These are phyloP conservation scores for Vararia minispora DNA, from an alignment of 768 basidiomycete genomes.

Conservation along the genomic window DNA sequence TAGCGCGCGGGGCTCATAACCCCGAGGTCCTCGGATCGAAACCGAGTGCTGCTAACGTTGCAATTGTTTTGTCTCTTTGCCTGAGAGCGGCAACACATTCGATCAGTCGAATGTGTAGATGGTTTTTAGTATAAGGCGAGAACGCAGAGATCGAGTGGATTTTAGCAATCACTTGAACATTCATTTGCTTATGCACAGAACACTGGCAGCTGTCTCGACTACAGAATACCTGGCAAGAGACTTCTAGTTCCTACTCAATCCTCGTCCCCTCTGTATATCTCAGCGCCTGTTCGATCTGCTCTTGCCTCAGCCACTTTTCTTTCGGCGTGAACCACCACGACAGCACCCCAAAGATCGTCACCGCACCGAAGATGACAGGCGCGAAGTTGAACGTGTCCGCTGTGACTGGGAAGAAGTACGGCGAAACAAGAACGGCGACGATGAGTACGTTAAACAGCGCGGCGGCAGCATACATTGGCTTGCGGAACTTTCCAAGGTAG, in stretches of 20 bases:
- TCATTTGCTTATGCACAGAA: too few species aligned
- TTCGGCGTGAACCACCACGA: conserved; percentile 75
- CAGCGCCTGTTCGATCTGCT: conserved; percentile 45
- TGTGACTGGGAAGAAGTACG: conserved; percentile 78
- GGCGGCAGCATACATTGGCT: conserved; percentile 58
- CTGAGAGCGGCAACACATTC: too few species aligned
- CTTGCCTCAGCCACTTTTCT: conserved; percentile 68
- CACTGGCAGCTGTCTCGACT: too few species aligned
- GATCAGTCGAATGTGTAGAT: too few species aligned
- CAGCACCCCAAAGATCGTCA: conserved; percentile 66
- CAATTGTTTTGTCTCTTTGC: too few species aligned
- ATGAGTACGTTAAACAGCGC: conserved; percentile 64
- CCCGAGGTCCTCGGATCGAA: too few species aligned
- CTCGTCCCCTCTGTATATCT: conserved; percentile 10
- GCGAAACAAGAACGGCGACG: conserved; percentile 71
- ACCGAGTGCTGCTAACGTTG: too few species aligned
- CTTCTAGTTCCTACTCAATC: conserved; percentile 10
- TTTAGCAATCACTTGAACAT: too few species aligned
- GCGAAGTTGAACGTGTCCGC: conserved; percentile 78
- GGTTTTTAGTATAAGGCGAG: too few species aligned
- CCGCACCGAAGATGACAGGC: conserved; percentile 64
- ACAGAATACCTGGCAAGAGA: conserved; percentile 24
- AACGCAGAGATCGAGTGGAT: too few species aligned
- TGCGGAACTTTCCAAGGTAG: conserved; percentile 53
- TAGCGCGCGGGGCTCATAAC: conserved; percentile 6